phyloP scores from a whole-genome alignment of 2,329 filamentous ascomycete genomes.

The Penicillium sp. region DNA sequence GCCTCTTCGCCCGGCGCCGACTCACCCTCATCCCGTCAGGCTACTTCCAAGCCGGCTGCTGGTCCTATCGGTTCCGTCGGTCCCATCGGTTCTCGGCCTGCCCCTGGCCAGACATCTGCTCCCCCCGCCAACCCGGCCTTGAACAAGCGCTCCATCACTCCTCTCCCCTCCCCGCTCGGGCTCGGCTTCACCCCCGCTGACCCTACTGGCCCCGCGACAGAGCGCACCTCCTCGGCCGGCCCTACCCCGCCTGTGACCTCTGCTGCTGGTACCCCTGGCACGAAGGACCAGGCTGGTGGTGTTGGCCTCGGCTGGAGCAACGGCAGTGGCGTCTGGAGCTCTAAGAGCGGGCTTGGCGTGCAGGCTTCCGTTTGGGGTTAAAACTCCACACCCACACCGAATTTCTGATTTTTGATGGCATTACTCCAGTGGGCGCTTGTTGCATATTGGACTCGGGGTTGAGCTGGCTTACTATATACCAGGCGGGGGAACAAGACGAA shows the following conservation, averaged over 20 bases:
- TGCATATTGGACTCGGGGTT: constrained; percentile 15
- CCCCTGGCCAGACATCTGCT: constrained; percentile 45
- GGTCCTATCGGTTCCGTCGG: constrained; percentile 60
- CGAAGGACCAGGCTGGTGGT: constrained; percentile 37
- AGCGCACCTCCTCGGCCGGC: constrained; percentile 49
- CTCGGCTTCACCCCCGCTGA: constrained; percentile 58
- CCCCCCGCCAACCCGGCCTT: constrained; percentile 50
- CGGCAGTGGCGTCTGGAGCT: constrained; percentile 75
- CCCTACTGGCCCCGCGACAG: constrained; percentile 32
- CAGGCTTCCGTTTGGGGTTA: constrained; percentile 94
- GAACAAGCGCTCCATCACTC: constrained; percentile 78
- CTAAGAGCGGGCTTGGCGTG: constrained; percentile 69
- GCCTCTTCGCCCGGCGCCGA: constrained; percentile 68
- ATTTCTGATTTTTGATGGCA: neutral
- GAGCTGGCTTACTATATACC: constrained; percentile 9
- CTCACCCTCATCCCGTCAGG: constrained; percentile 63
- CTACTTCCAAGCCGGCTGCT: constrained; percentile 47
- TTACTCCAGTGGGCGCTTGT: constrained; percentile 1
- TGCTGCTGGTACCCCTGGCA: constrained; percentile 24
- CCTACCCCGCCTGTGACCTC: constrained; percentile 50
- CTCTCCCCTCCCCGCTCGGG: constrained; percentile 78
- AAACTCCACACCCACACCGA: neutral
- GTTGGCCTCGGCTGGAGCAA: constrained; percentile 63
- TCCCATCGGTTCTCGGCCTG: constrained; percentile 84
- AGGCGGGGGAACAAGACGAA: neutral